Conservation (phyloP, 2,329 filamentous ascomycete genomes). For the Nemania abortiva region DNA sequence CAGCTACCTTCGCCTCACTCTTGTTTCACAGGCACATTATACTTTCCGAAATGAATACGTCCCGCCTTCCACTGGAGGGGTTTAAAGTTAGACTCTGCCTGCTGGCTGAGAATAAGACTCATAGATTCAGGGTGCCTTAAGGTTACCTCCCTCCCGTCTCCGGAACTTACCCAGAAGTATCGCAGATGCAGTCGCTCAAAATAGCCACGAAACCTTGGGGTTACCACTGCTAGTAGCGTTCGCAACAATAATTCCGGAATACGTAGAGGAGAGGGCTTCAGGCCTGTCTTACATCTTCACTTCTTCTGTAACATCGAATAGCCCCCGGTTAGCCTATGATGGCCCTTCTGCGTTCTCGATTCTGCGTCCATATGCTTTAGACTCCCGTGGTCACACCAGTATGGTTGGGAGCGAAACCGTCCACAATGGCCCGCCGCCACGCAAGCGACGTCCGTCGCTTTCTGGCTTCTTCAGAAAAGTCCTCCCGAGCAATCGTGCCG, state of each 20-base stretch:
- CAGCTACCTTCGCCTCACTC: slow-evolving; percentile 6
- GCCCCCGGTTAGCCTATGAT: slow-evolving; percentile 19
- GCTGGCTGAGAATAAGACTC: not conserved
- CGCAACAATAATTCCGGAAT: not conserved
- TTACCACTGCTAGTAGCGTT: not conserved
- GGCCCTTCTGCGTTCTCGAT: slow-evolving; percentile 24
- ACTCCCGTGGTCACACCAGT: slow-evolving; percentile 19
- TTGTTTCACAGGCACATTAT: not conserved
- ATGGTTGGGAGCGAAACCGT: slow-evolving; percentile 29
- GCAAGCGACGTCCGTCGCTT: slow-evolving; percentile 51
- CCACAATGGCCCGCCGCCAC: slow-evolving; percentile 18
- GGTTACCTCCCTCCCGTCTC: not conserved
- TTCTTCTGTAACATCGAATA: slow-evolving; percentile 27
- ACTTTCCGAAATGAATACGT: slow-evolving; percentile 14
- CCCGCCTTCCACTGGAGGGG: not conserved
- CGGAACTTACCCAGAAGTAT: not conserved
- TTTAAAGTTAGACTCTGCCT: not conserved
- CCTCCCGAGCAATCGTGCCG: slow-evolving; percentile 62
- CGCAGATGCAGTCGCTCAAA: not conserved
- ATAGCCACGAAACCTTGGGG: slow-evolving; percentile 2
- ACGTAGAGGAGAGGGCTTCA: not conserved
- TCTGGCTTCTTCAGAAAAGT: slow-evolving; percentile 59
- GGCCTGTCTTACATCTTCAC: slow-evolving; percentile 31
- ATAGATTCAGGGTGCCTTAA: not conserved
- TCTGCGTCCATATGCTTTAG: not conserved